Conservation (phyloP, 1,139 yeast genomes). For the Candida frijolesensis region DNA sequence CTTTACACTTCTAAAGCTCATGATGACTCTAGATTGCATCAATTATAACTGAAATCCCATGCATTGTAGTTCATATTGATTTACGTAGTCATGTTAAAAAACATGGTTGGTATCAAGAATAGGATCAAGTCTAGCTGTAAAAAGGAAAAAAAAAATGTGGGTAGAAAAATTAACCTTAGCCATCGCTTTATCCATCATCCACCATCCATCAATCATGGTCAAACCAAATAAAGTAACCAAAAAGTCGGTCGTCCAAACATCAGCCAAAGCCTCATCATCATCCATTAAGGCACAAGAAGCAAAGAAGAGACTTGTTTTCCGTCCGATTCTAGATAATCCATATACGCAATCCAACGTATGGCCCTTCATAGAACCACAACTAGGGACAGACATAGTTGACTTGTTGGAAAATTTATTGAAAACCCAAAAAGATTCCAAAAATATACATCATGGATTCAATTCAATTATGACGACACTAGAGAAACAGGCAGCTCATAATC, state of each 20-base stretch:
- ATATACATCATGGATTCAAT: slow-evolving; percentile 55
- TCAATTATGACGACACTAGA: slow-evolving; percentile 54
- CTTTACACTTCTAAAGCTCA: too few species aligned
- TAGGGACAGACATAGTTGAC: slow-evolving; percentile 41
- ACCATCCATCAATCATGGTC: too few species aligned
- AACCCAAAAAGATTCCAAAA: slow-evolving; percentile 22
- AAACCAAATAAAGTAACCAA: slow-evolving; percentile 1
- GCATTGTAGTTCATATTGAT: too few species aligned
- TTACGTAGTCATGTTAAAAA: too few species aligned
- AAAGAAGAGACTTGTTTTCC: slow-evolving; percentile 54
- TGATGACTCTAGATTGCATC: too few species aligned
- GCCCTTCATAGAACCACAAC: slow-evolving; percentile 50
- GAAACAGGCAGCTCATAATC: slow-evolving; percentile 37
- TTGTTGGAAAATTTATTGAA: slow-evolving; percentile 39
- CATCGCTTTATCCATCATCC: too few species aligned
- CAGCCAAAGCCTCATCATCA: slow-evolving; percentile 39
- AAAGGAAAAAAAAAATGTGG: too few species aligned
- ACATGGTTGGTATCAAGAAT: too few species aligned
- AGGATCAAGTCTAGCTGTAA: too few species aligned
- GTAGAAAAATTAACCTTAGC: too few species aligned
- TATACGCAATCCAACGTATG: slow-evolving; percentile 51
- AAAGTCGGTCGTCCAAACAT: background rate
- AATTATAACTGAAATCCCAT: too few species aligned
- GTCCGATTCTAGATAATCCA: slow-evolving; percentile 64
- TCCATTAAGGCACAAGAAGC: slow-evolving; percentile 46